phyloP scores from a whole-genome alignment of 1,139 yeast species.

The Suhomyces chickasaworum region DNA sequence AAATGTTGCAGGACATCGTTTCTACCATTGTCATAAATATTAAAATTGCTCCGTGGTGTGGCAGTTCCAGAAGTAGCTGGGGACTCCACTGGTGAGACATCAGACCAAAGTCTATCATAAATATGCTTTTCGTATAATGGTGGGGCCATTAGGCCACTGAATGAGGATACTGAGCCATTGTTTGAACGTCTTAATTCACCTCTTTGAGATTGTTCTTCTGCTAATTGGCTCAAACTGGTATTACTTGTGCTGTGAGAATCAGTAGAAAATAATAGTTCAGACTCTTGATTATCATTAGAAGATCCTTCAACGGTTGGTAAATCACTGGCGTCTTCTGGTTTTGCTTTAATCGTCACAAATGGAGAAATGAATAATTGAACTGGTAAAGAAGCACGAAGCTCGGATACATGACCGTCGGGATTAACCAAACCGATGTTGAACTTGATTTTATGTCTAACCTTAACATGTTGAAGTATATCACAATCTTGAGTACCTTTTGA shows the following conservation, averaged over 20 bases:
- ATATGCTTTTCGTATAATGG: constrained; percentile 86
- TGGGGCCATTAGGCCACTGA: constrained; percentile 69
- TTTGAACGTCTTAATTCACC: constrained; percentile 23
- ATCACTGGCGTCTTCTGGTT: constrained; percentile 27
- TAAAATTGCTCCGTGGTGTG: constrained; percentile 40
- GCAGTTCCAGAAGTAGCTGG: constrained; percentile 56
- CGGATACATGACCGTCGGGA: constrained; percentile 78
- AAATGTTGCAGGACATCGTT: constrained; percentile 29
- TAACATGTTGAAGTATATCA: constrained; percentile 58
- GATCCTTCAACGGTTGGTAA: not conserved
- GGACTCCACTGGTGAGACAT: constrained; percentile 59
- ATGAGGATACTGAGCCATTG: constrained; percentile 34
- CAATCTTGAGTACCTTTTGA: constrained; percentile 85
- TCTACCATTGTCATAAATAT: constrained; percentile 2
- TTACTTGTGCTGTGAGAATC: constrained; percentile 30
- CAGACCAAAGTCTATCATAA: constrained; percentile 83
- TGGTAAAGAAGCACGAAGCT: constrained; percentile 75
- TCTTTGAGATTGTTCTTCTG: constrained; percentile 15
- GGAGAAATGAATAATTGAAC: constrained; percentile 74
- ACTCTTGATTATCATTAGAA: constrained; percentile 20
- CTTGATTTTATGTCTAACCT: constrained; percentile 70
- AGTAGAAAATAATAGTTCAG: constrained; percentile 36
- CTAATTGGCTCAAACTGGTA: constrained; percentile 33
- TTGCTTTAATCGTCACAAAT: constrained; percentile 69
- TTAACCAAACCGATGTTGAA: constrained; percentile 65